phyloP scores from a whole-genome alignment of 2,329 filamentous ascomycete genomes.

The Aspergillus aculeatinus region DNA sequence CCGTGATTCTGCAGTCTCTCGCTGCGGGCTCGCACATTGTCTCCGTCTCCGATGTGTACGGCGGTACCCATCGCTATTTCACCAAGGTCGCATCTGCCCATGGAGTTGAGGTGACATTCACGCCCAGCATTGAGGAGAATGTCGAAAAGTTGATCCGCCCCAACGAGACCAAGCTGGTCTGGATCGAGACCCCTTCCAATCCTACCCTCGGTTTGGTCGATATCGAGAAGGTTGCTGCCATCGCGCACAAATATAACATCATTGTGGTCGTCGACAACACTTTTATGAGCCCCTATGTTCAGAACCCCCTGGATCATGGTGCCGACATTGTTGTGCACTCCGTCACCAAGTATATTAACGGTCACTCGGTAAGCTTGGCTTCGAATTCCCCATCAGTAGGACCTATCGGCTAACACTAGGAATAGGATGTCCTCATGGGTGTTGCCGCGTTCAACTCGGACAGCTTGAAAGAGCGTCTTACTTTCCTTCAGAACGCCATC shows the following conservation, averaged over 20 bases:
- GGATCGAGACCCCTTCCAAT: constrained; percentile 96
- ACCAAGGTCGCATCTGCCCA: constrained; percentile 95
- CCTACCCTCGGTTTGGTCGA: constrained; percentile 91
- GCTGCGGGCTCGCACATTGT: constrained; percentile 90
- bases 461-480: constrained; percentile 70
- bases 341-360: constrained; percentile 99
- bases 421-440: constrained; percentile 89
- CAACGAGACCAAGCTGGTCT: constrained; percentile 82
- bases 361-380: constrained; percentile 61
- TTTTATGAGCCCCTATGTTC: constrained; percentile 92
- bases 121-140: constrained; percentile 85
- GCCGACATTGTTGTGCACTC: constrained; percentile 96
- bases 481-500: constrained; percentile 95
- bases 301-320: constrained; percentile 92
- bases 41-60: constrained; percentile 96
- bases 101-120: constrained; percentile 91
- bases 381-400: background rate
- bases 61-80: constrained; percentile 97
- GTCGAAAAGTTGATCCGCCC: constrained; percentile 79
- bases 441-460: constrained; percentile 92
- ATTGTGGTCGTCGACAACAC: constrained; percentile 99
- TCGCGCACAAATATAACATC: constrained; percentile 84
- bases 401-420: constrained; percentile 10
- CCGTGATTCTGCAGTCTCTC: constrained; percentile 87
- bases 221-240: constrained; percentile 77